Conservation (phyloP, 2,329 filamentous ascomycete genomes). For the Blastomyces emzantsi region DNA sequence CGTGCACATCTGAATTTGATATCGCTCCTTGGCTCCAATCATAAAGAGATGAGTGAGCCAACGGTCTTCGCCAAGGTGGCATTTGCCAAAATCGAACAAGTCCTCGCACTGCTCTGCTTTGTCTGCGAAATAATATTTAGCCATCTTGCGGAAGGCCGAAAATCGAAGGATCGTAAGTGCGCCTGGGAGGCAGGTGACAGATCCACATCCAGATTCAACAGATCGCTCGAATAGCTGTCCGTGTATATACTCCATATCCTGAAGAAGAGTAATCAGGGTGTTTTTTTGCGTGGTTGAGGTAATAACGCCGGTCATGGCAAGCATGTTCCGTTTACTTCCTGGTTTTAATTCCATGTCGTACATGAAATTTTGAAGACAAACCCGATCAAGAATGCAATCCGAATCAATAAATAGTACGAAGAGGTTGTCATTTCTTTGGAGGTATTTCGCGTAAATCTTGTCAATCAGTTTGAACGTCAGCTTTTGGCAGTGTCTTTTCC, state of each 20-base stretch:
- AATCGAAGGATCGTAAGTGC: constrained; percentile 94
- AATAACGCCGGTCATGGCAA: constrained; percentile 96
- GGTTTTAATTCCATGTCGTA: constrained; percentile 98
- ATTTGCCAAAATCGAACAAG: constrained; percentile 93
- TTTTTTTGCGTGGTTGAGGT: constrained; percentile 86
- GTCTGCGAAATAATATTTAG: constrained; percentile 96
- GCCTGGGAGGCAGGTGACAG: constrained; percentile 89
- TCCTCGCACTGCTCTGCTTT: constrained; percentile 94
- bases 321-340: constrained; percentile 82
- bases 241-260: constrained; percentile 98
- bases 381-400: constrained; percentile 84
- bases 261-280: constrained; percentile 79
- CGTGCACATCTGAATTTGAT: constrained; percentile 97
- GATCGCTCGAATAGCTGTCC: constrained; percentile 93
- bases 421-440: constrained; percentile 79
- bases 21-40: constrained; percentile 86
- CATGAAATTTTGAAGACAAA: constrained; percentile 94
- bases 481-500: constrained; percentile 91
- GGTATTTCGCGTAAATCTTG: constrained; percentile 78
- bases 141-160: constrained; percentile 92
- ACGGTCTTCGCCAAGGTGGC: constrained; percentile 86
- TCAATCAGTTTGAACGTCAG: constrained; percentile 88
- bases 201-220: constrained; percentile 86
- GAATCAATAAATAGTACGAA: constrained; percentile 98
- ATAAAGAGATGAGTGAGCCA: constrained; percentile 99